Base-by-base conservation (phyloP, 2,329 filamentous ascomycete genomes). In the Fusarium sp. region DNA sequence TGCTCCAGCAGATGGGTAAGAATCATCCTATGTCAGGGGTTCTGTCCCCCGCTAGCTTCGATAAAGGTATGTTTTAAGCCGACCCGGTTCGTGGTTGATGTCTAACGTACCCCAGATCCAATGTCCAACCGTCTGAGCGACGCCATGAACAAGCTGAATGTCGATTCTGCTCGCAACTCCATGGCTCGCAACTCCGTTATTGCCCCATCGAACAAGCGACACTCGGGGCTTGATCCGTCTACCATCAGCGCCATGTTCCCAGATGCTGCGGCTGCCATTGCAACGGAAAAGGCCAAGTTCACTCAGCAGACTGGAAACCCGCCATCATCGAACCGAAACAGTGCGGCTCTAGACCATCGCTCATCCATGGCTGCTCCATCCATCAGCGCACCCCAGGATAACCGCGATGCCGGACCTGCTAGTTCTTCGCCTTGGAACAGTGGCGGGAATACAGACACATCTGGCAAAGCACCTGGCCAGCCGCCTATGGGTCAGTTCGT, bases 181-280 rank as follows among this genome's bases (percentile, higher is more conserved):
- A 85, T 97, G 73, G 89, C 89, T 48, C 93, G 95, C 69, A 91
- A 91, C 65, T 91, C 92, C 38, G 88, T 91, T 56, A 92, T 93
- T 14, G 71, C 74, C 12, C 86, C 90, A 50, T 88, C 89, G 45
- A 98, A 97, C 50, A 98, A 97, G 83, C 90, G 96, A 71, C 96
- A 97, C 77, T 98, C 96, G 44, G 94, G 91, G n/a, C 88, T 99
- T 56, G 95, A 98, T 77, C 86, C 93, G 7, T 93, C 91, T 30
- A 96, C 93, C 23, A 97, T 99, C 80, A 97, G 97, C 80, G 94
- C 93, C 74, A 98, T 99, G 96, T 99, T 99, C 78, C 96, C 96
- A 8, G 96, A 99, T 82, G 96, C 96, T 43, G 96, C 96, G 15
- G 95, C 95, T 40, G 96, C 96, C n/a, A 98, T 99, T 78, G 95